A percentile compares a stretch with the other conserved stretches of the same genome.
These are phyloP conservation scores for Erysimum cheiri DNA, from an alignment of 441 rosid genomes.

Conservation along the genomic window DNA sequence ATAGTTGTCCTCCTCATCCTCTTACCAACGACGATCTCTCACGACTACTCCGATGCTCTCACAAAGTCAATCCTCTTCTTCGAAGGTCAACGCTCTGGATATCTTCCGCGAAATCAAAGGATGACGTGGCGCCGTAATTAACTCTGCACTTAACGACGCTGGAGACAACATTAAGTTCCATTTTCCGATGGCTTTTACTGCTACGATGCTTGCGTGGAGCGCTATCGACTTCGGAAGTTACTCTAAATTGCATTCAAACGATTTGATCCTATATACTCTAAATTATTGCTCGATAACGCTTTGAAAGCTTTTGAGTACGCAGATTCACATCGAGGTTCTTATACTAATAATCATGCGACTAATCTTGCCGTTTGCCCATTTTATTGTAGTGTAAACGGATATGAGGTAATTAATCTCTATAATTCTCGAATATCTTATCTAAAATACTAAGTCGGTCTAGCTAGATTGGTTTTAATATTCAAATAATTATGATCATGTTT, in stretches of 20 bases:
- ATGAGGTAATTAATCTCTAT: slow-evolving; percentile 49
- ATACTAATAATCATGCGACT: slow-evolving; percentile 59
- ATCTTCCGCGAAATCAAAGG: slow-evolving; percentile 49
- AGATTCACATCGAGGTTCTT: slow-evolving; percentile 75
- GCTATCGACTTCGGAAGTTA: slow-evolving; percentile 45
- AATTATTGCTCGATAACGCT: slow-evolving; percentile 31
- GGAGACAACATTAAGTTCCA: slow-evolving; percentile 55
- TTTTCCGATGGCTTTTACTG: slow-evolving; percentile 55
- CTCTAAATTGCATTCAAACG: slow-evolving; percentile 39
- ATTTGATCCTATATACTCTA: not conserved
- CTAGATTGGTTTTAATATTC: not conserved
- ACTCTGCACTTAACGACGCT: slow-evolving; percentile 53
- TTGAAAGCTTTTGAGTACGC: slow-evolving; percentile 62
- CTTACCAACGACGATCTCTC: slow-evolving; percentile 22
- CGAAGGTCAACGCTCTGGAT: slow-evolving; percentile 46
- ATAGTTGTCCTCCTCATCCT: not conserved
- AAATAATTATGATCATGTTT: not conserved
- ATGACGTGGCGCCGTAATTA: slow-evolving; percentile 54
- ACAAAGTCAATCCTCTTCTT: slow-evolving; percentile 57
- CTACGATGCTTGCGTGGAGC: slow-evolving; percentile 56
- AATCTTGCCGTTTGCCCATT: slow-evolving; percentile 75
- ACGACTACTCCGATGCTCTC: slow-evolving; percentile 55
- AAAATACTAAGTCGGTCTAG: not conserved
- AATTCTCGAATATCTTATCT: not conserved
- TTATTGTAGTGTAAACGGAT: slow-evolving; percentile 82